A percentile compares a stretch with the other conserved stretches of the same genome.
These are phyloP conservation scores for Talaromyces wortmannii DNA, from an alignment of 495 filamentous ascomycete genomes.

Conservation along the genomic window DNA sequence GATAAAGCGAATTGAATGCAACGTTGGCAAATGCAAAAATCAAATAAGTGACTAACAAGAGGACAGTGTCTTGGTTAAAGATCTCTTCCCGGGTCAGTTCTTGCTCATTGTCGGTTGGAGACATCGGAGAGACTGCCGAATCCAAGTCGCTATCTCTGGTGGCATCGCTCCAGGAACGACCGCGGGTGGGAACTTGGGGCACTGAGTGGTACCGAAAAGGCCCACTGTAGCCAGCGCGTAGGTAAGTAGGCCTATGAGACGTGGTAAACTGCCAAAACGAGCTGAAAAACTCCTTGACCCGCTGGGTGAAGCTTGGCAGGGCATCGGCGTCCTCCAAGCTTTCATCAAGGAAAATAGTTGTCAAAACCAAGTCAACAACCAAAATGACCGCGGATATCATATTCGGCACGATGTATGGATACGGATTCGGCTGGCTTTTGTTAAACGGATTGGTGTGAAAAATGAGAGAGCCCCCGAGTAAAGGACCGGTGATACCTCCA, in stretches of 20 bases:
- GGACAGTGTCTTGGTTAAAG: conserved; percentile 70
- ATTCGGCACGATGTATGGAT: conserved; percentile 85
- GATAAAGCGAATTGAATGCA: conserved; percentile 84
- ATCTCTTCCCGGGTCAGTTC: conserved; percentile 43
- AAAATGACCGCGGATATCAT: conserved; percentile 65
- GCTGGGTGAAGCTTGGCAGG: conserved; percentile 52
- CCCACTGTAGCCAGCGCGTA: conserved; percentile 24
- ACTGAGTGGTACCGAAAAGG: conserved; percentile 8
- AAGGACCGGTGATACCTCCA: conserved; percentile 86
- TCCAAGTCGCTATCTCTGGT: conserved; percentile 33
- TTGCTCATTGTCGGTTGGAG: conserved; percentile 26
- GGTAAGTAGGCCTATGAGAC: conserved; percentile 52
- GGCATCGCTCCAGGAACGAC: conserved; percentile 9
- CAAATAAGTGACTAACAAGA: conserved; percentile 74
- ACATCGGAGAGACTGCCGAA: conserved; percentile 29
- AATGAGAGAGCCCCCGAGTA: conserved; percentile 80
- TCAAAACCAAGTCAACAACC: conserved; percentile 62
- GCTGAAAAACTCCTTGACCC: conserved; percentile 52
- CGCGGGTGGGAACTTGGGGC: conserved; percentile 5
- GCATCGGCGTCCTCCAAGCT: conserved; percentile 69
- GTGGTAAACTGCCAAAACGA: conserved; percentile 73
- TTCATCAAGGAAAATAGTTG: conserved; percentile 76
- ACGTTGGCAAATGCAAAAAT: conserved; percentile 88
- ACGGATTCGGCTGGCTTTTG: conserved; percentile 45
- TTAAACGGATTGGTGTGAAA: conserved; percentile 47